These are phyloP conservation scores for Cercospora canescens DNA, from an alignment of 2,329 filamentous ascomycete species.

Conservation along the genomic window DNA sequence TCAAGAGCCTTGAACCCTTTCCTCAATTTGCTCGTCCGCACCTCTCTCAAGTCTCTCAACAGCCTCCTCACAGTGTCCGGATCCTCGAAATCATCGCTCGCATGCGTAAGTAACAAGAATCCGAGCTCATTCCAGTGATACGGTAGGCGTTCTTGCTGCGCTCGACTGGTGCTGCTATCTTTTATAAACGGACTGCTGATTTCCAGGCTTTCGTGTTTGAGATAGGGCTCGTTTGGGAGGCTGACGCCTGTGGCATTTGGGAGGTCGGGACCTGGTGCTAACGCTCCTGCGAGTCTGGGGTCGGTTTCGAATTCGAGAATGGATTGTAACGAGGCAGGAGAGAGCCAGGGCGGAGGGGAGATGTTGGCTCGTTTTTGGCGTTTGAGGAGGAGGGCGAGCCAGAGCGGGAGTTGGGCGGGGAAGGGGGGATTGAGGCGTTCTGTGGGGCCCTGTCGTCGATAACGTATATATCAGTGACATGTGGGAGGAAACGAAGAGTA, in stretches of 20 bases:
- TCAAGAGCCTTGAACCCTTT: slow-evolving; percentile 72
- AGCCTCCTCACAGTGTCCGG: slow-evolving; percentile 73
- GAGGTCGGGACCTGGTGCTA: slow-evolving; percentile 74
- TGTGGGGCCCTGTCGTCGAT: slow-evolving; percentile 69
- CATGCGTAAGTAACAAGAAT: slow-evolving; percentile 82
- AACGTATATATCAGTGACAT: slow-evolving; percentile 9
- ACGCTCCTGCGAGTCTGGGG: slow-evolving; percentile 62
- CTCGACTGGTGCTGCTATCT: slow-evolving; percentile 66
- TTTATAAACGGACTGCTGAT: slow-evolving; percentile 71
- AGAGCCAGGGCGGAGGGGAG: slow-evolving; percentile 84
- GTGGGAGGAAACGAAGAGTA: neutral
- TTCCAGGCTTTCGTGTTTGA: slow-evolving; percentile 31
- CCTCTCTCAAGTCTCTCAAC: slow-evolving; percentile 80
- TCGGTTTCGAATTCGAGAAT: slow-evolving; percentile 82
- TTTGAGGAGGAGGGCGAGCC: slow-evolving; percentile 93
- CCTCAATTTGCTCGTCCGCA: slow-evolving; percentile 84
- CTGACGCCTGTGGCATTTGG: slow-evolving; percentile 49
- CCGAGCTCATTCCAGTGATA: slow-evolving; percentile 95
- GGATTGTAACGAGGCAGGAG: slow-evolving; percentile 69
- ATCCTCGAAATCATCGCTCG: slow-evolving; percentile 76
- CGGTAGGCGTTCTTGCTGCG: slow-evolving; percentile 70
- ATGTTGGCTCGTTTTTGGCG: slow-evolving; percentile 94
- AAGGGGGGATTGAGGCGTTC: slow-evolving; percentile 77
- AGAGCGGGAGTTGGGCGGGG: slow-evolving; percentile 77
- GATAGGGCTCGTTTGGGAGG: slow-evolving; percentile 29